Percentiles rank a stretch among this genome's conserved stretches.
Evolutionary conservation across 2,329 filamentous ascomycete genomes (phyloP).

Genomic region (Talaromyces albobiverticillius): DNA sequence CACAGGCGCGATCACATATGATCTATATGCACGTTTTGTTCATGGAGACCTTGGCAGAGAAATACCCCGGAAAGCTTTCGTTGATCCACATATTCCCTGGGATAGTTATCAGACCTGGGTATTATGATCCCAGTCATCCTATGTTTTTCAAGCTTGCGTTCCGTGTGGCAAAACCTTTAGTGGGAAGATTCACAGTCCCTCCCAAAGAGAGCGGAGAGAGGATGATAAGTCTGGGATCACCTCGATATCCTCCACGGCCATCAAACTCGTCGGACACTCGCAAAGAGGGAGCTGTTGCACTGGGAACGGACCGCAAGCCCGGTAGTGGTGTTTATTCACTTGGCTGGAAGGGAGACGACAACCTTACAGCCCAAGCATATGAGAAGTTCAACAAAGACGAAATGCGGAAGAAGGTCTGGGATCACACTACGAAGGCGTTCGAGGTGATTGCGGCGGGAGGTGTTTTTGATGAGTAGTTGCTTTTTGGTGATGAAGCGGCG

Average conservation of each 20-base stretch:
- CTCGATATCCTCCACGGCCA: conserved; percentile 5
- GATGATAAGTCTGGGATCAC: conserved; percentile 13
- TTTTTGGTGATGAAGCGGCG: too few relatives aligned
- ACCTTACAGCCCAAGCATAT: conserved; percentile 1
- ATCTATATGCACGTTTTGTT: conserved; percentile 13
- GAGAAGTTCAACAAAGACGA: conserved; percentile 12
- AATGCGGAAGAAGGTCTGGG: conserved; percentile 11
- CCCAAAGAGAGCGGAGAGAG: conserved; percentile 10
- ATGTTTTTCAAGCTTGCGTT: conserved; percentile 12
- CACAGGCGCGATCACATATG: conserved; percentile 14
- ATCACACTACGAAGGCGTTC: conserved; percentile 13
- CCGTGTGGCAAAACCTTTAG: conserved; percentile 1
- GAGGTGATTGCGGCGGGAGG: conserved; percentile 4
- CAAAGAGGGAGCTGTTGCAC: not conserved
- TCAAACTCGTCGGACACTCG: not conserved
- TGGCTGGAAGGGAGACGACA: conserved; percentile 5
- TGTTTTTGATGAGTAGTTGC: not conserved
- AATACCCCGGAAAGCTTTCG: conserved; percentile 5
- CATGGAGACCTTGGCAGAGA: conserved; percentile 11
- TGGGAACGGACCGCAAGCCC: conserved; percentile 4
- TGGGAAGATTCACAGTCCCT: conserved; percentile 6
- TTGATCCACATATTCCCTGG: conserved; percentile 12
- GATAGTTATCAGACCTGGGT: conserved; percentile 4
- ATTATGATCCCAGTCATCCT: not conserved
- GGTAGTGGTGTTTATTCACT: conserved; percentile 14